These are phyloP conservation scores for Acidiella bohemica DNA, from an alignment of 495 filamentous ascomycete genomes.

Conservation along the genomic window DNA sequence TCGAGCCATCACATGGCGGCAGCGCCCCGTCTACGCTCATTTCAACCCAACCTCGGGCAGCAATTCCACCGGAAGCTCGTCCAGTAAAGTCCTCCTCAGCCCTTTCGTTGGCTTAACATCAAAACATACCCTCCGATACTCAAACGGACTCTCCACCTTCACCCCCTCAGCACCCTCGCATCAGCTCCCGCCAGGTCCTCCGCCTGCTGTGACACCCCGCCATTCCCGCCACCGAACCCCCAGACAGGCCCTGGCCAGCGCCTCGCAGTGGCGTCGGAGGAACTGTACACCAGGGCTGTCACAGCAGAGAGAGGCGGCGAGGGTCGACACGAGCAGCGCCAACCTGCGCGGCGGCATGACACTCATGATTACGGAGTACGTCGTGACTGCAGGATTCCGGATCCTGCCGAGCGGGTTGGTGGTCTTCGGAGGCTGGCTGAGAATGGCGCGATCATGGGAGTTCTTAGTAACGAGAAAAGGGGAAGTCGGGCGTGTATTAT, in stretches of 20 bases:
- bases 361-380: too few species aligned
- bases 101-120: neutral
- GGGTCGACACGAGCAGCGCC: too few species aligned
- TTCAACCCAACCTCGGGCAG: neutral
- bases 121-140: conserved; percentile 2
- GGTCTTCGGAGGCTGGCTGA: too few species aligned
- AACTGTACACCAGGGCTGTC: too few species aligned
- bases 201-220: neutral
- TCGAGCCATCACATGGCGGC: neutral
- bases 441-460: too few species aligned
- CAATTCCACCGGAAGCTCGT: neutral
- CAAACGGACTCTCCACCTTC: neutral
- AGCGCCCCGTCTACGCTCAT: neutral
- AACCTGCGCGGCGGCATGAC: too few species aligned
- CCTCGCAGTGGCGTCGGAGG: neutral
- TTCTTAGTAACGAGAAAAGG: too few species aligned
- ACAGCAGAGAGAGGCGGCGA: too few species aligned
- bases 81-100: neutral
- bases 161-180: neutral
- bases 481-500: too few species aligned
- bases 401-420: too few species aligned
- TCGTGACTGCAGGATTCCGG: too few species aligned
- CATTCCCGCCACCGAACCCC: too few species aligned
- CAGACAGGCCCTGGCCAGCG: neutral
- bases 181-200: neutral